Conservation (phyloP, 2,329 filamentous ascomycete species). For the Penicillium freii region DNA sequence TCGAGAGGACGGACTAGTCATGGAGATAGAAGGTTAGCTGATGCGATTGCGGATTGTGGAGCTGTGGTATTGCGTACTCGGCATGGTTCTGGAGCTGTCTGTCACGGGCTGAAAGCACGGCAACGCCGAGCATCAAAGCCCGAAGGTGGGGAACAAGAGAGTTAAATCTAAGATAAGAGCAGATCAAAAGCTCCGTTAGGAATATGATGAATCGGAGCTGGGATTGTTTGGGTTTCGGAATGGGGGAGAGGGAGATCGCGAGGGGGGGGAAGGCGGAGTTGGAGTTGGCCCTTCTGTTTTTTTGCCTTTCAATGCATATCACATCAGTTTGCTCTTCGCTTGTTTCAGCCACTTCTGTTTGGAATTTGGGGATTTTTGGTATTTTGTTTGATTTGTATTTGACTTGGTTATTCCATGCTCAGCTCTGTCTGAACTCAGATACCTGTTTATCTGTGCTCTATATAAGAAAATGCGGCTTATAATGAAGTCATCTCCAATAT, state of each 20-base stretch:
- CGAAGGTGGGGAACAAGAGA: constrained; percentile 12
- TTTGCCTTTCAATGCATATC: constrained; percentile 9
- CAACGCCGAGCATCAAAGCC: constrained; percentile 32
- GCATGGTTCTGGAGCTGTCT: constrained; percentile 35
- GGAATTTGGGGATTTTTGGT: not conserved
- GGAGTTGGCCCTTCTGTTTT: constrained; percentile 15
- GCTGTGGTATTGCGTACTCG: constrained; percentile 28
- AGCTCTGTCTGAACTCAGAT: not conserved
- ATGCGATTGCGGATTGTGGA: constrained; percentile 4
- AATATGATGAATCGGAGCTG: constrained; percentile 15
- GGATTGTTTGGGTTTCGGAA: constrained; percentile 6
- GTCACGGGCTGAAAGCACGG: constrained; percentile 24
- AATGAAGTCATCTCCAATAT: constrained; percentile 1
- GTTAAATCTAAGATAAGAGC: constrained; percentile 1
- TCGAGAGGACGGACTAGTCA: constrained; percentile 52
- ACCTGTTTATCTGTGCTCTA: not conserved
- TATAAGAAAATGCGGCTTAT: not conserved
- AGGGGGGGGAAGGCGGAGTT: constrained; percentile 24
- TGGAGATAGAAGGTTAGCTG: constrained; percentile 8
- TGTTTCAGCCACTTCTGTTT: not conserved
- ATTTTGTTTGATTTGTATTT: not conserved
- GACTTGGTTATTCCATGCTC: not conserved
- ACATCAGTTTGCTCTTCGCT: not conserved
- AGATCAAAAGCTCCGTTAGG: constrained; percentile 1
- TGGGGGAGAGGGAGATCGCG: constrained; percentile 16